Base-by-base conservation (phyloP, 192 early-diverging fungal species). In the Rhizophagus sp. region DNA sequence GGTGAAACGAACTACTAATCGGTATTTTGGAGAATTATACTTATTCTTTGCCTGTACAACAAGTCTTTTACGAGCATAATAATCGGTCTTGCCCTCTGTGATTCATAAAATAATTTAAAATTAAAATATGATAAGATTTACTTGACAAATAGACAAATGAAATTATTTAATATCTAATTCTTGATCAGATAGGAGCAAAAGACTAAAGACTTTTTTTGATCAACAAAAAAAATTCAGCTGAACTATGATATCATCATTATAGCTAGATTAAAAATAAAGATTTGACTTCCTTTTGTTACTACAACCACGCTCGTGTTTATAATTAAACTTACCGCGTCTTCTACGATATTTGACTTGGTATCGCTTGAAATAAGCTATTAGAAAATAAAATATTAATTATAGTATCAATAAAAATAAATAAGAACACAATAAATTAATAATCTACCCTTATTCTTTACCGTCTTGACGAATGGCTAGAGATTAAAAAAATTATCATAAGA, bases 11-110 rank as follows among this genome's bases (percentile, higher is more conserved):
- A 99, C 98, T 84, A 98, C 97, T 83, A 99, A 88, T 85, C 98
- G 93, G 95, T 98, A 99, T 94, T 99, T 99, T 88, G 97, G 97
- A 76, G 96, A 94, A 94, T 99, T 99, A 96, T 99, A 99, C 92
- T 98, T 99, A 95, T 98, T 97, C 95, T 99, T 99, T 82, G 98
- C 98, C 90, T 99, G 98, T 84, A 93, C 90, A n/a, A 98, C 93
- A 80, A 99, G 91, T 84, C 95, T 93, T 95, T 98, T 98, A 85
- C 98, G 95, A 83, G 98, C 96, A 85, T 97, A 98, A 97, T 98
- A 99, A 92, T 99, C 98, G 87, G 98, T 99, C 94, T 99, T 99
- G 73, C 98, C 97, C 95, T 99, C 97, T 97, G 85, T 75, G 82
- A 65, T 41, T 62, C 25, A 82, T 65, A 71, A 73, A 52, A 68